Percentiles rank a stretch among this genome's conserved stretches.
Conservation (phyloP, 371 early-diverging fungal genomes). For the Saksenaea oblongispora region DNA sequence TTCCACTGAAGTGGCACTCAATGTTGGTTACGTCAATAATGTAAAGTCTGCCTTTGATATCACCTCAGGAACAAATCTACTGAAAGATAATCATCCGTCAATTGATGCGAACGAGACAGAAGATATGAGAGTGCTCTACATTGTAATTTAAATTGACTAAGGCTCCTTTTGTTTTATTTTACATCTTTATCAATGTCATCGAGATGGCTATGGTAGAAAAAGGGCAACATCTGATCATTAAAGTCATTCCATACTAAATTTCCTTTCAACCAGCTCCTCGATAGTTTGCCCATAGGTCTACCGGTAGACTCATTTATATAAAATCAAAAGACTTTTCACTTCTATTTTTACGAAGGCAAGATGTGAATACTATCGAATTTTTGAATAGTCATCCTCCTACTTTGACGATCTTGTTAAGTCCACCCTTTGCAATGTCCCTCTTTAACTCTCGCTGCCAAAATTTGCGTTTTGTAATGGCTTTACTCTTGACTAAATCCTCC, state of each 20-base stretch:
- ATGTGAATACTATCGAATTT: neutral
- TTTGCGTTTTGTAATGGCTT: neutral
- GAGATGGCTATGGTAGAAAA: neutral
- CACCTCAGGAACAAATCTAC: neutral
- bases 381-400: neutral
- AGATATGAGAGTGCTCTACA: neutral
- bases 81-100: neutral
- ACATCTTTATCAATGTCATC: neutral
- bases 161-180: too few species aligned
- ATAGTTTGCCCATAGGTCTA: neutral
- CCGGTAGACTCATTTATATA: neutral
- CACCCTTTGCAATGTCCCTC: neutral
- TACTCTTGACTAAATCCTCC: neutral
- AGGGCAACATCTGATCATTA: neutral
- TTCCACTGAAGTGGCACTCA: too few species aligned
- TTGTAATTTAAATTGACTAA: neutral
- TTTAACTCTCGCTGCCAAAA: neutral
- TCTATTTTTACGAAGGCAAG: neutral
- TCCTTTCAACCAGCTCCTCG: neutral
- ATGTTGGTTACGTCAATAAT: neutral
- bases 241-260: neutral
- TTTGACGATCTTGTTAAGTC: neutral
- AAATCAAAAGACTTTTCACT: neutral
- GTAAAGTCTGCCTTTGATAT: neutral
- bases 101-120: neutral